phyloP scores from a whole-genome alignment of 257 asterid genomes.

The Henckelia pumila region DNA sequence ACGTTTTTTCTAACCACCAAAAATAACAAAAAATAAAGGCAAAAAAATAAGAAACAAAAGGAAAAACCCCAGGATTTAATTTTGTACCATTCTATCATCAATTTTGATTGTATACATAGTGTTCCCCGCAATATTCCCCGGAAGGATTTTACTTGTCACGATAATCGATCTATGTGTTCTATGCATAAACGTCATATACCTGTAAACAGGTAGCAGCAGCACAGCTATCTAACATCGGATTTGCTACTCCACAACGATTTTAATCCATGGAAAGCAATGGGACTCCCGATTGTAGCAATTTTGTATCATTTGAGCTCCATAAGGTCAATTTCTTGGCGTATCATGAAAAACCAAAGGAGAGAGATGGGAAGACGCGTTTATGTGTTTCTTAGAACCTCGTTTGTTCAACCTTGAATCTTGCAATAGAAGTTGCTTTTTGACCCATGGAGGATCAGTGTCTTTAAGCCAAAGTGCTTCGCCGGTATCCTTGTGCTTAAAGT shows the following conservation, averaged over 20 bases:
- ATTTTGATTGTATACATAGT: neutral
- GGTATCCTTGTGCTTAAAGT: slow-evolving; percentile 71
- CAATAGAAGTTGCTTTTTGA: slow-evolving; percentile 55
- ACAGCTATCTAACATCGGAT: neutral
- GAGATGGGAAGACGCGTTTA: slow-evolving; percentile 23
- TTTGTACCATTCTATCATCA: neutral
- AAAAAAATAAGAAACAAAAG: too few species aligned
- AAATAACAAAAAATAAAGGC: too few species aligned
- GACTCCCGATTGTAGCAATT: neutral
- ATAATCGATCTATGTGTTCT: neutral
- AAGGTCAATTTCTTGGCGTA: slow-evolving; percentile 22
- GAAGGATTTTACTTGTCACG: neutral
- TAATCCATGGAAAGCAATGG: neutral
- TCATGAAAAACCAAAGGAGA: slow-evolving; percentile 37
- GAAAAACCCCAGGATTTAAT: too few species aligned
- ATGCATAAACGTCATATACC: neutral
- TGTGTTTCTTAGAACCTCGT: slow-evolving; percentile 23
- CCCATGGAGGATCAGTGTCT: slow-evolving; percentile 75
- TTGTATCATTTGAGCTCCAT: slow-evolving; percentile 9
- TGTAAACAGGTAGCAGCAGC: neutral
- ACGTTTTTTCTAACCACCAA: too few species aligned
- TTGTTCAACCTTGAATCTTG: slow-evolving; percentile 45
- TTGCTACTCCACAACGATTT: neutral
- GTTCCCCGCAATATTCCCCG: neutral
- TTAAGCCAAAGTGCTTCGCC: slow-evolving; percentile 76